A percentile compares a stretch with the other conserved stretches of the same genome.
Evolutionary conservation across 306 rosid genomes (phyloP).

Genomic region (Trifolium subterraneum): DNA sequence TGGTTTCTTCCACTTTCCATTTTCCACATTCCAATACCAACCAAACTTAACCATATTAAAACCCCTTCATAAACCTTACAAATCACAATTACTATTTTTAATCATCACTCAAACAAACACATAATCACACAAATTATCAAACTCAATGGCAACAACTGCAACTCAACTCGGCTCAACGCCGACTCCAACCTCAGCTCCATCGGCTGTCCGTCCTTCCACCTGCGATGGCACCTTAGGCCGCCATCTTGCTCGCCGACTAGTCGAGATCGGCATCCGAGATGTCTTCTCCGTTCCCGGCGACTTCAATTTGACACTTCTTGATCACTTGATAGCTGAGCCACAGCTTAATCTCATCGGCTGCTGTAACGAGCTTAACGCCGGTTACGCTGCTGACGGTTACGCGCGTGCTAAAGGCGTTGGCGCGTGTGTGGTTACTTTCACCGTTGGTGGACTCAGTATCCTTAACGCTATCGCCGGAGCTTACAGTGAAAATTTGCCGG

Average conservation of each 20-base stretch:
- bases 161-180: slow-evolving; percentile 38
- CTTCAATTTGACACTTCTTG: slow-evolving; percentile 82
- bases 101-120: not conserved
- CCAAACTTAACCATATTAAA: not conserved
- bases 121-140: not conserved
- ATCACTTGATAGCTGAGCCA: slow-evolving; percentile 76
- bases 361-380: slow-evolving; percentile 94
- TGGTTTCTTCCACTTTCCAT: slow-evolving; percentile 29
- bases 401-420: slow-evolving; percentile 83
- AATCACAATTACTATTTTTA: not conserved
- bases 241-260: slow-evolving; percentile 74
- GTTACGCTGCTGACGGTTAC: slow-evolving; percentile 89
- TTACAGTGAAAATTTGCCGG: slow-evolving; percentile 79
- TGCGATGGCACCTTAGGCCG: slow-evolving; percentile 63
- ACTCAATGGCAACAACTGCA: slow-evolving; percentile 52
- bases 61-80: slow-evolving; percentile 39
- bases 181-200: slow-evolving; percentile 32
- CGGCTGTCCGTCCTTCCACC: slow-evolving; percentile 41
- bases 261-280: slow-evolving; percentile 64
- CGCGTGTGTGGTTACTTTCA: slow-evolving; percentile 88
- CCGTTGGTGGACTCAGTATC: slow-evolving; percentile 90
- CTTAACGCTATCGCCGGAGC: slow-evolving; percentile 94
- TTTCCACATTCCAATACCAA: slow-evolving; percentile 24
- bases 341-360: slow-evolving; percentile 76
- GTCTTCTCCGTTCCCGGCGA: slow-evolving; percentile 91